A percentile compares a stretch with the other conserved stretches of the same genome.
Conservation (phyloP, 495 filamentous ascomycete species). For the Umbilicaria muhlenbergii region DNA sequence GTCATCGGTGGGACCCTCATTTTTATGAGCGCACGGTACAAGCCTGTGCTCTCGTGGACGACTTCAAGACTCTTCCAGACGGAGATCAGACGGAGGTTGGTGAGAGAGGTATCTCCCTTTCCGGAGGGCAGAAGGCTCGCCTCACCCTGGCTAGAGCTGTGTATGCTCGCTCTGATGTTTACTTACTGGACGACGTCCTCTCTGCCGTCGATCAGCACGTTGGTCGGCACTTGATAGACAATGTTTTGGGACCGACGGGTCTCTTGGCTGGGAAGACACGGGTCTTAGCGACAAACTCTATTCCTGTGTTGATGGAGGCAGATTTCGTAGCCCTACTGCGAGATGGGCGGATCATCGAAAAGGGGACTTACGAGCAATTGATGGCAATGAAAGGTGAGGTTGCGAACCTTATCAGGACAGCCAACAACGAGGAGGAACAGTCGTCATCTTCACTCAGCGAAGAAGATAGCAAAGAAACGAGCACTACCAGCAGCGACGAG, state of each 20-base stretch:
- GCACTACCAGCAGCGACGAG: conserved; percentile 36
- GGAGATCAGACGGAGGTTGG: conserved; percentile 95
- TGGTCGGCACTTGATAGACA: conserved; percentile 83
- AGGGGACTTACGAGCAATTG: conserved; percentile 76
- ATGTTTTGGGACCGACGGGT: conserved; percentile 75
- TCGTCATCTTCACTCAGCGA: conserved; percentile 40
- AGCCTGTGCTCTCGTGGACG: conserved; percentile 82
- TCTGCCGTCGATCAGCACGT: conserved; percentile 98
- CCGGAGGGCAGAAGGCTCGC: conserved; percentile 91
- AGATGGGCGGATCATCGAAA: conserved; percentile 71
- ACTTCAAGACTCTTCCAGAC: conserved; percentile 85
- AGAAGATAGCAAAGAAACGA: conserved; percentile 28
- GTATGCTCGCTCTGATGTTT: conserved; percentile 94
- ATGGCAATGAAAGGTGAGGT: conserved; percentile 90
- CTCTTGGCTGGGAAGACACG: conserved; percentile 76
- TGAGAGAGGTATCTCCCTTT: conserved; percentile 92
- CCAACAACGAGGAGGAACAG: conserved; percentile 46
- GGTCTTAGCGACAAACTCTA: conserved; percentile 91
- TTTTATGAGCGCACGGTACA: conserved; percentile 93
- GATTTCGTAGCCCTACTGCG: conserved; percentile 74
- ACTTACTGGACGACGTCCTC: conserved; percentile 83
- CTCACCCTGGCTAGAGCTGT: conserved; percentile 92
- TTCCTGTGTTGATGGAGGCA: conserved; percentile 75
- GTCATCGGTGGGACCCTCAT: conserved; percentile 80
- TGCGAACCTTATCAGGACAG: conserved; percentile 66